Evolutionary conservation across 139 green algal species (phyloP).

Genomic region (Tetradesmus obliquus): DNA sequence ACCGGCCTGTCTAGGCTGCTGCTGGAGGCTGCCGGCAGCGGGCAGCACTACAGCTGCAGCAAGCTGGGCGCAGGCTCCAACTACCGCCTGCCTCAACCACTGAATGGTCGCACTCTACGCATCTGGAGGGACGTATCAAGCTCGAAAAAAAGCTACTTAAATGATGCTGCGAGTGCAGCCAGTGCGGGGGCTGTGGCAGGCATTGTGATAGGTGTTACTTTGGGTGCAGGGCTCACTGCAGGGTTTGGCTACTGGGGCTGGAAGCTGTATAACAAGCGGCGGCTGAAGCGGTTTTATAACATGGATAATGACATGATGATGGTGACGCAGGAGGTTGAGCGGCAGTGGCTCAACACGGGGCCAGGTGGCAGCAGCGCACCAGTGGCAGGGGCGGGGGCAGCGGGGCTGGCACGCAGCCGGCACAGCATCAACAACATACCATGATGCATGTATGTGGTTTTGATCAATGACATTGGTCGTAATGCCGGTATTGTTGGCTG

Average conservation of each 20-base stretch:
- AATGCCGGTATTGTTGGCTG: too few relatives aligned
- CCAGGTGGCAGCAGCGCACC: neutral
- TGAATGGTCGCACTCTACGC: neutral
- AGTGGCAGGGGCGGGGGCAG: neutral
- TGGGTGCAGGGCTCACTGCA: slow-evolving; percentile 16
- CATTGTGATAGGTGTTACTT: slow-evolving; percentile 12
- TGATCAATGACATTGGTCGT: too few relatives aligned
- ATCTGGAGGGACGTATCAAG: neutral
- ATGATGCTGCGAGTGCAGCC: slow-evolving; percentile 19
- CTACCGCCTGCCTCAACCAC: neutral
- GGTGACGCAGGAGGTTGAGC: slow-evolving; percentile 24
- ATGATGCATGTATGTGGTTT: neutral
- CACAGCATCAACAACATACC: neutral
- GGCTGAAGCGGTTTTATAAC: slow-evolving; percentile 24
- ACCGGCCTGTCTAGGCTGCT: neutral
- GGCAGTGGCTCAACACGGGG: slow-evolving; percentile 13
- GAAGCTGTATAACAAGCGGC: slow-evolving; percentile 27
- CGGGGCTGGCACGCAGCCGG: neutral
- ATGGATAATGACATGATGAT: slow-evolving; percentile 35
- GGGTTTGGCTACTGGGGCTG: slow-evolving; percentile 1
- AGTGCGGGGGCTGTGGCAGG: slow-evolving; percentile 18
- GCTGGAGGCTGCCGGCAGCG: neutral
- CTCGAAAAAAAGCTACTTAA: slow-evolving; percentile 6
- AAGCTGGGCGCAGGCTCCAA: slow-evolving; percentile 20
- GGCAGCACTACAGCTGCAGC: slow-evolving; percentile 2